Conservation (phyloP, 305 asterid genomes). For the Solanum hybrid region DNA sequence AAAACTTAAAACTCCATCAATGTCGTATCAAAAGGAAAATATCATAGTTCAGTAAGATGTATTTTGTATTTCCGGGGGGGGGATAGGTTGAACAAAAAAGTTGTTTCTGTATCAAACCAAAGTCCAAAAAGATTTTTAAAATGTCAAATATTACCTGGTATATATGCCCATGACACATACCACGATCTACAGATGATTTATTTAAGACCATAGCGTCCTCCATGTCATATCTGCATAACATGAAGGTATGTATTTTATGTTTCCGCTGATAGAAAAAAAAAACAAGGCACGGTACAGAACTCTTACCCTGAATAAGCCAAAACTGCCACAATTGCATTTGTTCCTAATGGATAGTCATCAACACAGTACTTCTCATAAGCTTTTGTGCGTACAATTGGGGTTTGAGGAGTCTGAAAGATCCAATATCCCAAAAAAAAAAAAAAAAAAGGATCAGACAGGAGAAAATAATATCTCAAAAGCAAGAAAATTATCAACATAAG, state of each 20-base stretch:
- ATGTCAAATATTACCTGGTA: slow-evolving; percentile 51
- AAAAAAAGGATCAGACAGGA: neutral
- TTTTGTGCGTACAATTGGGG: slow-evolving; percentile 90
- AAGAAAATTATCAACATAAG: neutral
- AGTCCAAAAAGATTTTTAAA: neutral
- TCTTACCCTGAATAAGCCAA: slow-evolving; percentile 92
- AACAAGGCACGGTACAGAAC: neutral
- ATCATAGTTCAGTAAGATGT: neutral
- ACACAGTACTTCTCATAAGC: slow-evolving; percentile 73
- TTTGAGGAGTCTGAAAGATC: slow-evolving; percentile 79
- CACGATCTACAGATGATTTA: slow-evolving; percentile 96
- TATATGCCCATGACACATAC: slow-evolving; percentile 84
- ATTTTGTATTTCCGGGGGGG: neutral
- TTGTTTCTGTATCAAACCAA: neutral
- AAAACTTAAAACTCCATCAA: neutral
- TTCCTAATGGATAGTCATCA: slow-evolving; percentile 85
- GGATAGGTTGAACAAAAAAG: neutral
- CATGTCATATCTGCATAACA: slow-evolving; percentile 74
- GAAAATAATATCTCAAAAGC: slow-evolving; percentile 5
- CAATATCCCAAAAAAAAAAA: neutral
- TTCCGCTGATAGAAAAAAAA: slow-evolving; percentile 14
- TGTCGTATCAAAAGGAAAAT: neutral
- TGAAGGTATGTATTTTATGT: slow-evolving; percentile 4
- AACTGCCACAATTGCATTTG: slow-evolving; percentile 96
- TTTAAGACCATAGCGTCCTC: slow-evolving; percentile 97